Conservation (phyloP, 441 rosid species). For the Bocquillonia castaneifolia region DNA sequence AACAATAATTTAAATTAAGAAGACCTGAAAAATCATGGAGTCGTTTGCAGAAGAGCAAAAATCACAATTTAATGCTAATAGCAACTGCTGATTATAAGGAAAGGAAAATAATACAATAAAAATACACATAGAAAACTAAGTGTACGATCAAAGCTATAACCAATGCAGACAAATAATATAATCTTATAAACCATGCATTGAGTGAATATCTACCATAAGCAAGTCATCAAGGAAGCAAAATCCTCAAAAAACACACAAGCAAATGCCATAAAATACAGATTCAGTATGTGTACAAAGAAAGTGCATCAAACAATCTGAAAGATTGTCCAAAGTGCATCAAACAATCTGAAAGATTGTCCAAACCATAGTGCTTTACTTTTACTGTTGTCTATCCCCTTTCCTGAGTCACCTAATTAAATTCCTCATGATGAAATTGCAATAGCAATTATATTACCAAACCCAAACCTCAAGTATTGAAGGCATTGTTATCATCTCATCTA, state of each 20-base stretch:
- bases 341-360: not conserved
- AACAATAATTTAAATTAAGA: slow-evolving; percentile 13
- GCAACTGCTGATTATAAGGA: not conserved
- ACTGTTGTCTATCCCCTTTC: not conserved
- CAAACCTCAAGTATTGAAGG: not conserved
- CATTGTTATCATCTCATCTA: not conserved
- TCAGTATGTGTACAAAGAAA: too few relatives aligned
- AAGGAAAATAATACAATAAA: not conserved
- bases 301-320: too few relatives aligned
- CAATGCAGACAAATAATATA: not conserved
- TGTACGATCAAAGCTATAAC: not conserved
- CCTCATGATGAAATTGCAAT: not conserved
- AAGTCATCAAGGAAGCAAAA: not conserved
- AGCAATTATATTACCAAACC: not conserved
- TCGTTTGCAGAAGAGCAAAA: not conserved
- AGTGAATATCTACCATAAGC: not conserved
- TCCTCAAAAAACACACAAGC: not conserved
- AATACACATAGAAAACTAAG: not conserved
- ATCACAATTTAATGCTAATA: not conserved
- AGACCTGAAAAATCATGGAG: too few relatives aligned
- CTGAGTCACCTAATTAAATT: not conserved
- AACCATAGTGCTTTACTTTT: not conserved
- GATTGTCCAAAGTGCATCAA: not conserved
- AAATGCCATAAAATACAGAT: too few relatives aligned
- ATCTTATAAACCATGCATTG: not conserved